Conservation (phyloP, 148 eudicot genomes). For the Camellia japonica region DNA sequence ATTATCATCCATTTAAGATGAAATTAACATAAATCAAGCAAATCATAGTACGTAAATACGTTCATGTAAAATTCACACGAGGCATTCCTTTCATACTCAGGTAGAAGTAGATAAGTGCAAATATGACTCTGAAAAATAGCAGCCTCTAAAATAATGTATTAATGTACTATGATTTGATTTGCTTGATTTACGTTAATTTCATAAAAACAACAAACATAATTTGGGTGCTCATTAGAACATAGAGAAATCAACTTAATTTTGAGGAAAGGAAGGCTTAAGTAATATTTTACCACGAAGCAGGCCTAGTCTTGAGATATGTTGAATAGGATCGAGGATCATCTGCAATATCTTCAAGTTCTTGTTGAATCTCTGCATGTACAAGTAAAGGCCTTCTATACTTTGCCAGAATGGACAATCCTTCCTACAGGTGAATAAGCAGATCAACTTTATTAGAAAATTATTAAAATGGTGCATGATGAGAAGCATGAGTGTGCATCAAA, state of each 20-base stretch:
- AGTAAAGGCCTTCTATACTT: constrained; percentile 88
- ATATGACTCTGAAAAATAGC: neutral
- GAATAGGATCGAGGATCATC: constrained; percentile 62
- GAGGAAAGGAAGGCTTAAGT: neutral
- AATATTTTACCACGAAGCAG: constrained; percentile 69
- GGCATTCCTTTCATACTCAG: neutral
- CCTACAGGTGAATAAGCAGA: constrained; percentile 43
- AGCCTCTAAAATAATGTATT: neutral
- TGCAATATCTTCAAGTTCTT: constrained; percentile 33
- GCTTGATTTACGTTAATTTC: no score
- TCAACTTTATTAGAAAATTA: neutral
- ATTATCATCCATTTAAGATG: neutral
- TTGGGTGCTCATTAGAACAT: neutral
- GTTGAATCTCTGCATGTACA: constrained; percentile 80
- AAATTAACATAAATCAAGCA: neutral
- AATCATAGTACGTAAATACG: neutral
- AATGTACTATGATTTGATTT: no score
- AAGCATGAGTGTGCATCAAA: neutral
- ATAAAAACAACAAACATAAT: neutral
- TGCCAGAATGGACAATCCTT: constrained; percentile 71
- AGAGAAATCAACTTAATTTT: neutral
- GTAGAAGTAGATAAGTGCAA: constrained; percentile 1
- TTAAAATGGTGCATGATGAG: neutral
- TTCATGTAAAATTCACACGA: neutral
- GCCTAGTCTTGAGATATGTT: constrained; percentile 83